Evolutionary conservation across 192 early-diverging fungal genomes (phyloP).

Genomic region (Backusella australiensis): DNA sequence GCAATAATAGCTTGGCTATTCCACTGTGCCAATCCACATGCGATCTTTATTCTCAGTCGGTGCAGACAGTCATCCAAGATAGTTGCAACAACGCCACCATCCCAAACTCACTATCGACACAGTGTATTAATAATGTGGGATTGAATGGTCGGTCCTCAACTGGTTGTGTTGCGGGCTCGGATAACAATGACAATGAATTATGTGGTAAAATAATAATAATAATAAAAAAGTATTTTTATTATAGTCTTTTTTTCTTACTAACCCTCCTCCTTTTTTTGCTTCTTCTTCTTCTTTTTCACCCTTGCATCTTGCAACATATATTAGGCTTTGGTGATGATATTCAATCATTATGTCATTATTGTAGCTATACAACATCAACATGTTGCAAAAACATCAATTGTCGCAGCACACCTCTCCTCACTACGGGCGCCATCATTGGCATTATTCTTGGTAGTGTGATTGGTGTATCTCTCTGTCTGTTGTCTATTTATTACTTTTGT

Average conservation of each 20-base stretch:
- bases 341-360: constrained; percentile 20
- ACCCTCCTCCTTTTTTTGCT: neutral
- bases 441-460: neutral
- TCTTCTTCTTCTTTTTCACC: neutral
- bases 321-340: constrained; percentile 23
- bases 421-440: neutral
- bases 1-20: neutral
- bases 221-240: neutral
- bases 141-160: neutral
- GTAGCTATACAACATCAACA: constrained; percentile 4
- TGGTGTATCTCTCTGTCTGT: neutral
- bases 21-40: constrained; percentile 17
- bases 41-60: neutral
- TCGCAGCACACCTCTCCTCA: neutral
- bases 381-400: constrained; percentile 21
- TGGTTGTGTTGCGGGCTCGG: neutral
- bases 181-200: constrained; percentile 11
- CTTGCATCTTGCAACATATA: neutral
- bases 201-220: neutral
- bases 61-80: neutral
- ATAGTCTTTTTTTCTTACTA: neutral
- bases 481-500: neutral
- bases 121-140: neutral
- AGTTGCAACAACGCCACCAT: neutral
- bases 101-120: neutral